phyloP scores from a whole-genome alignment of 208 protist species.

The Wallacemonas sp. region DNA sequence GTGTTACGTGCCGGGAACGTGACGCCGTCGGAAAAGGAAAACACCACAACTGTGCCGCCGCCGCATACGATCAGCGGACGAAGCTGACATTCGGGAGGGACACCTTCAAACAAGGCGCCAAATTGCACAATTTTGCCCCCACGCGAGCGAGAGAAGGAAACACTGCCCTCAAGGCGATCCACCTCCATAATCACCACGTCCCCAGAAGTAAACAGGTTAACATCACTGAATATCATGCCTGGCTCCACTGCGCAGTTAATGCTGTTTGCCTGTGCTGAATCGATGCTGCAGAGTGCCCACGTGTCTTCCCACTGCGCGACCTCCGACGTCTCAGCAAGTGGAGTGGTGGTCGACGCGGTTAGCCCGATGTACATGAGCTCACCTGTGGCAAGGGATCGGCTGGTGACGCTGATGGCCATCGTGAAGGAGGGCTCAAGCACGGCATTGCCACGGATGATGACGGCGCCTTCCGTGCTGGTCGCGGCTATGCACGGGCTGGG shows the following conservation, averaged over 20 bases:
- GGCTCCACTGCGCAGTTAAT: conserved; percentile 85
- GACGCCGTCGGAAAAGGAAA: conserved; percentile 65
- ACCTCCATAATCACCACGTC: conserved; percentile 75
- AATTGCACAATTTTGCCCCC: conserved; percentile 58
- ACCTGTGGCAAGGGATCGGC: conserved; percentile 8
- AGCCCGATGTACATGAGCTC: conserved; percentile 81
- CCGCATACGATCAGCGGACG: conserved; percentile 70
- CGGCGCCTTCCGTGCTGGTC: conserved; percentile 38
- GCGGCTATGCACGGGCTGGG: conserved; percentile 76
- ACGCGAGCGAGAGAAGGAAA: conserved; percentile 72
- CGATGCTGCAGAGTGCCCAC: conserved; percentile 80
- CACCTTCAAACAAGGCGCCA: conserved; percentile 78
- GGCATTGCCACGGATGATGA: conserved; percentile 60
- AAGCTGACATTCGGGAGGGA: conserved; percentile 42
- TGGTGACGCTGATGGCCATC: conserved; percentile 71
- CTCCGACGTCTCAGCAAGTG: conserved; percentile 45
- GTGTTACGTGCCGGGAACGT: conserved; percentile 76
- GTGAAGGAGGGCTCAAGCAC: conserved; percentile 53
- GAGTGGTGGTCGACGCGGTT: conserved; percentile 50
- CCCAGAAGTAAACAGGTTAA: conserved; percentile 59
- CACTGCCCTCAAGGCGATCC: conserved; percentile 52
- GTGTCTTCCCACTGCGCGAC: conserved; percentile 67
- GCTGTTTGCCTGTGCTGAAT: conserved; percentile 69
- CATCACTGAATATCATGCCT: conserved; percentile 75
- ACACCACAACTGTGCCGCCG: conserved; percentile 69